A percentile compares a stretch with the other conserved stretches of the same genome.
phyloP scores from a whole-genome alignment of 1,139 yeast species.

The Hansenula sp. region DNA sequence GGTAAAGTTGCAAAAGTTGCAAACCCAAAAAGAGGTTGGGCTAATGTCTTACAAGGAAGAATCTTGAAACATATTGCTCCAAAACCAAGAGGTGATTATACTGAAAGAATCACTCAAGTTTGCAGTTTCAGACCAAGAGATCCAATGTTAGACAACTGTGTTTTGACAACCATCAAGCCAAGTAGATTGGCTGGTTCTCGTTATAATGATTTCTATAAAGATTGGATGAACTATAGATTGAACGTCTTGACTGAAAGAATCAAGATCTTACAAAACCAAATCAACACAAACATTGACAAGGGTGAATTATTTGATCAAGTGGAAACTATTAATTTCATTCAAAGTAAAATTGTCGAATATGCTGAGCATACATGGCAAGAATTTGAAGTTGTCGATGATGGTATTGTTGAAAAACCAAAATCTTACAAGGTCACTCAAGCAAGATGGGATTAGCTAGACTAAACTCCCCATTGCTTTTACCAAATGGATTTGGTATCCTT shows the following conservation, averaged over 20 bases:
- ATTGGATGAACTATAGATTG: conserved; percentile 40
- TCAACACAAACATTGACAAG: conserved; percentile 15
- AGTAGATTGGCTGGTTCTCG: conserved; percentile 26
- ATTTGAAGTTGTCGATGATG: conserved; percentile 39
- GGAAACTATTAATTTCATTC: conserved; percentile 31
- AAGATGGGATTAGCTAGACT: conserved; percentile 11
- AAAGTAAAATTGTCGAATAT: conserved; percentile 35
- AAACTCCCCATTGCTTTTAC: too few species aligned
- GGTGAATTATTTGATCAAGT: conserved; percentile 38
- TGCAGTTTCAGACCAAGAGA: conserved; percentile 40
- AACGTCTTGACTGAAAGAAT: conserved; percentile 36
- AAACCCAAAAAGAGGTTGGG: conserved; percentile 51
- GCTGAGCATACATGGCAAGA: conserved; percentile 39
- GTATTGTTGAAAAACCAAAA: conserved; percentile 15
- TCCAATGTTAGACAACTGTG: conserved; percentile 35
- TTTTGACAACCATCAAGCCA: conserved; percentile 38
- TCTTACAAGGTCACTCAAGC: conserved; percentile 10
- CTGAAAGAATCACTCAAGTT: conserved; percentile 52
- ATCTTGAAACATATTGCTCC: conserved; percentile 54
- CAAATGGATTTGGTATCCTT: too few species aligned
- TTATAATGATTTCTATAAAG: conserved; percentile 39
- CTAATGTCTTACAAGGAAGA: conserved; percentile 54
- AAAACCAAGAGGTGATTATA: conserved; percentile 39
- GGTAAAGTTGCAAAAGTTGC: conserved; percentile 42
- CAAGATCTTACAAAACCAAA: conserved; percentile 25